phyloP scores from a whole-genome alignment of 768 basidiomycete species.

The Calocera viscosa region DNA sequence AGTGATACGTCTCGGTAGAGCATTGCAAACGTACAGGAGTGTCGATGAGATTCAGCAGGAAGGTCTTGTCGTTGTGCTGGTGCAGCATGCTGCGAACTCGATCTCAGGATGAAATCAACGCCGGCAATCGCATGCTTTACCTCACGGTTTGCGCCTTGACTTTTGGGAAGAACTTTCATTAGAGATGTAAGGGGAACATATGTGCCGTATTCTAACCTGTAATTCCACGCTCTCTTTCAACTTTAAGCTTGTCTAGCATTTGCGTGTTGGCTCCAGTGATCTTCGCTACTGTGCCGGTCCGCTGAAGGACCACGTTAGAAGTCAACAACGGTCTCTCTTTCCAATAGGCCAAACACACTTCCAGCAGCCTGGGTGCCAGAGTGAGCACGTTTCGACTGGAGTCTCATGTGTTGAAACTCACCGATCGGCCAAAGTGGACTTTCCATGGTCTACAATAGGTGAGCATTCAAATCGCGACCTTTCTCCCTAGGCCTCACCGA shows the following conservation, averaged over 20 bases:
- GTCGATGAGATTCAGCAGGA: conserved; percentile 88
- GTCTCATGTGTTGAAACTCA: conserved; percentile 27
- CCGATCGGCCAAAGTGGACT: conserved; percentile 87
- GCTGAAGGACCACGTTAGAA: conserved; percentile 39
- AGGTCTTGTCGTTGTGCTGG: conserved; percentile 37
- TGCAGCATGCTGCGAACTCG: conserved; percentile 59
- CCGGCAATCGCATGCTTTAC: conserved; percentile 26
- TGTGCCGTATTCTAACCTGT: conserved; percentile 45
- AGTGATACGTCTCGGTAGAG: neutral
- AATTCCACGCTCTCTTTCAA: conserved; percentile 92
- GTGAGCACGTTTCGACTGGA: conserved; percentile 10
- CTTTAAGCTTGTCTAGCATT: conserved; percentile 86
- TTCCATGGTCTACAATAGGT: conserved; percentile 66
- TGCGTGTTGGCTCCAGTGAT: conserved; percentile 64
- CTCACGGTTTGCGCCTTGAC: conserved; percentile 95
- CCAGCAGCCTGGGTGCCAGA: conserved; percentile 44
- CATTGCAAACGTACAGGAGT: conserved; percentile 52
- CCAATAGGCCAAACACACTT: conserved; percentile 34
- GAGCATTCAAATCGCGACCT: neutral
- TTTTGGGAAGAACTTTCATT: conserved; percentile 21
- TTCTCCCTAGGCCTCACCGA: conserved; percentile 39
- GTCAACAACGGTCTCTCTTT: conserved; percentile 12
- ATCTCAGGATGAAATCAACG: neutral
- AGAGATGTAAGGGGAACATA: neutral
- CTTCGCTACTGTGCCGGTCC: conserved; percentile 75